Percentiles rank a stretch among this genome's conserved stretches.
phyloP scores from a whole-genome alignment of 495 filamentous ascomycete species.

The Oleoguttula mirabilis region DNA sequence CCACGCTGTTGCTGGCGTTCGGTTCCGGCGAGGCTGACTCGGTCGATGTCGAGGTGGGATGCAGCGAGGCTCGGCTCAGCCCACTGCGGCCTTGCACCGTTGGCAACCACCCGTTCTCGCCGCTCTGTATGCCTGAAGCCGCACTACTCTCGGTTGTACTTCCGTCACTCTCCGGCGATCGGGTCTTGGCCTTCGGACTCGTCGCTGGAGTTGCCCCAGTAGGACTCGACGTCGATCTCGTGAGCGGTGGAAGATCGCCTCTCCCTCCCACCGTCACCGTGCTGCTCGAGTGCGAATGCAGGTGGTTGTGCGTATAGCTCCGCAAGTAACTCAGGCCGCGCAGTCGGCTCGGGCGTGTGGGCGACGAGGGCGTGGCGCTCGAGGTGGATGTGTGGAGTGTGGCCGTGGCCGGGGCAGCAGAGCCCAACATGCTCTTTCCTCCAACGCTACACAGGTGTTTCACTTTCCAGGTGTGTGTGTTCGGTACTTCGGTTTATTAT shows the following conservation, averaged over 20 bases:
- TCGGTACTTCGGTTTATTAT: too few species aligned
- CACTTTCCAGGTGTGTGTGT: too few species aligned
- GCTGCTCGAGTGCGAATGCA: conserved; percentile 37
- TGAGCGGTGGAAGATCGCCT: conserved; percentile 4
- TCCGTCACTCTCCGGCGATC: not conserved
- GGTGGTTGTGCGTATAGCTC: conserved; percentile 56
- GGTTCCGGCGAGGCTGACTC: conserved; percentile 10
- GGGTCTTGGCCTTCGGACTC: not conserved
- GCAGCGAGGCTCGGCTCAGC: not conserved
- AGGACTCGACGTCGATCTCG: conserved; percentile 13
- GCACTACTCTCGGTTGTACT: too few species aligned
- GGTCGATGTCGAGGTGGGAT: conserved; percentile 11
- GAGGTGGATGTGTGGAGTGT: conserved; percentile 35
- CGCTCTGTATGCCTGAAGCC: conserved; percentile 12
- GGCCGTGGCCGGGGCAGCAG: conserved; percentile 36
- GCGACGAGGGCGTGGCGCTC: conserved; percentile 34
- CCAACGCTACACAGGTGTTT: too few species aligned
- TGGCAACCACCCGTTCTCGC: conserved; percentile 15
- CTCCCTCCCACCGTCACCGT: conserved; percentile 8
- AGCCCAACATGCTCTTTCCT: conserved; percentile 42
- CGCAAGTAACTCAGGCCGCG: conserved; percentile 64
- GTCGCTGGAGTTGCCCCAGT: not conserved
- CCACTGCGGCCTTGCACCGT: conserved; percentile 13
- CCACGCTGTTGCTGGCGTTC: not conserved
- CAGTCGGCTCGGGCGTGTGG: conserved; percentile 48